Base-by-base conservation (phyloP, 163 green algal species). In the Prototheca wickerhamii region DNA sequence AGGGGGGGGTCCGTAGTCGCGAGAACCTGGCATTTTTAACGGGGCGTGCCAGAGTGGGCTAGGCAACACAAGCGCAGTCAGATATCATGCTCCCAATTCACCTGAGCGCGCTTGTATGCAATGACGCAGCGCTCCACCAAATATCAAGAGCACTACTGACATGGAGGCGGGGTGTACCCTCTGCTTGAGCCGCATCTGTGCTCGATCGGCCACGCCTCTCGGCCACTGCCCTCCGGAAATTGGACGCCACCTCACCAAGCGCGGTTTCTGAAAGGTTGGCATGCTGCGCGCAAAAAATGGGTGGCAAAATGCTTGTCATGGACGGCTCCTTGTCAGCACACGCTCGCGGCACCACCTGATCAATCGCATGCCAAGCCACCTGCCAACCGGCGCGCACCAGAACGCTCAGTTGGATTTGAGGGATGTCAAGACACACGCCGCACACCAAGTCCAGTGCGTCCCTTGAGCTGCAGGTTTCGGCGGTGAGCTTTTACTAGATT, bases 1-100 rank as follows among this genome's bases (percentile, higher is more conserved):
- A 60, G 53, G 12, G 53, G 12, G 23, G 53, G 23, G 53, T 60
- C 53, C 23, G 53, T 60, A 21, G 53, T 60, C 29, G 30, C 29
- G 23, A 60, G 53, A 17, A 60, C 10, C 53, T 37, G 53, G 42
- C 42, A 60, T 20, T 20, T 23, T 21, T 35, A n/a, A 21, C 23
- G 53, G 53, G 2, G 50, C 42, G 42, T 15, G 42, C 15, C 15
- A 18, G 42, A 18, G 42, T 15, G 42, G 18, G 42, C 15, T 18
- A 18, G 42, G 42, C 15, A 51, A 15, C 15, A 18, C 18, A 18
- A 18, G 15, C 42, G 42, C 42, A 18, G 15, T 51, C 42, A n/a
- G 42, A 15, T 15, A 18, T 15, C 42, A 15, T 15, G 42, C 18
- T 15, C 15, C 18, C 15, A 18, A 15, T 51, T 18, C 15, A 51